These are phyloP conservation scores for Aureobasidium sp. DNA, from an alignment of 2,329 filamentous ascomycete genomes.

Conservation along the genomic window DNA sequence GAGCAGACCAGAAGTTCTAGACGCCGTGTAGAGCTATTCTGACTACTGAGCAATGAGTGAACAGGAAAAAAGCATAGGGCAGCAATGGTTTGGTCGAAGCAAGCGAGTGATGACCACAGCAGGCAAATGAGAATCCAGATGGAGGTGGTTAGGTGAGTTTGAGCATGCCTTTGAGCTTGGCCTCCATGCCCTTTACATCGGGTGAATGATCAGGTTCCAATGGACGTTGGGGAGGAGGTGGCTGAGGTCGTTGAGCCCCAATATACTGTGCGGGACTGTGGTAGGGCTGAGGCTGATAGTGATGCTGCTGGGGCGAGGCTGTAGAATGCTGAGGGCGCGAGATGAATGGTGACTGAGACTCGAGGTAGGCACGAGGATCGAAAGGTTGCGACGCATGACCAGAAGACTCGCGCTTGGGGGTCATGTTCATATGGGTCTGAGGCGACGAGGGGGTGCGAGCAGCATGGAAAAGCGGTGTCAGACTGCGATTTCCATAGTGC, in stretches of 20 bases:
- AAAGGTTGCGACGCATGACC: conserved; percentile 18
- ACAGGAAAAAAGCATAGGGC: background rate
- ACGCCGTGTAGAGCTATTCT: background rate
- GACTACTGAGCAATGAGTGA: background rate
- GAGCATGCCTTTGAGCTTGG: conserved; percentile 35
- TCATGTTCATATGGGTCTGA: conserved; percentile 11
- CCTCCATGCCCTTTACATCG: conserved; percentile 32
- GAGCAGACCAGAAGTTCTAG: background rate
- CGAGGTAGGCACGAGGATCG: conserved; percentile 26
- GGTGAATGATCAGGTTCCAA: conserved; percentile 14
- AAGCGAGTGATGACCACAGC: background rate
- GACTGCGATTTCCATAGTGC: conserved; percentile 36
- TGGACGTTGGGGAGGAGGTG: conserved; percentile 7
- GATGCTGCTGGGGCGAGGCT: conserved; percentile 17
- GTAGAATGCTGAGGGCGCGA: conserved; percentile 25
- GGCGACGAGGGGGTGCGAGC: conserved; percentile 30
- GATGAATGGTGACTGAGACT: conserved; percentile 22
- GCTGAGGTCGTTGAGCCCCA: conserved; percentile 12
- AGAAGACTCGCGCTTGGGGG: conserved; percentile 20
- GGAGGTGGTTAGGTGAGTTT: conserved; percentile 21
- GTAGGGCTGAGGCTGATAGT: conserved; percentile 14
- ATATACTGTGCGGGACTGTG: background rate
- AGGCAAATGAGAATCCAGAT: background rate
- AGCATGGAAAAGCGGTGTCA: conserved; percentile 44
- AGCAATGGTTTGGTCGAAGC: background rate